These are phyloP conservation scores for Plantago coronopus DNA, from an alignment of 305 asterid species.

Conservation along the genomic window DNA sequence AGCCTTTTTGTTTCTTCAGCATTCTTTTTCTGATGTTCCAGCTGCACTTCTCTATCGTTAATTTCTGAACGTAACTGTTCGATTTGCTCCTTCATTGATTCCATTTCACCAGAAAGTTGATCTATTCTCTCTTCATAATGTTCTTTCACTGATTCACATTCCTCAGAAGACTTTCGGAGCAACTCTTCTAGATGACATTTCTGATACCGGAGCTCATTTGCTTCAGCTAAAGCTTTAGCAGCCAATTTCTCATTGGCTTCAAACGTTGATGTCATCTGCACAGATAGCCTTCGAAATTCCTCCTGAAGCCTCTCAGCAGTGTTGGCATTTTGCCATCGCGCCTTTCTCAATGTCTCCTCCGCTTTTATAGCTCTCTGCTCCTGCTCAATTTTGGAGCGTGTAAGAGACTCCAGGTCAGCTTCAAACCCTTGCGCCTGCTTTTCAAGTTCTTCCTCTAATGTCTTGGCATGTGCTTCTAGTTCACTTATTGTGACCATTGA, in stretches of 20 bases:
- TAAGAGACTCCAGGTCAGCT: constrained; percentile 61
- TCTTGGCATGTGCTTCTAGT: constrained; percentile 55
- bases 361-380: constrained; percentile 88
- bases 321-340: constrained; percentile 64
- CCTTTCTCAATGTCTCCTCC: constrained; percentile 79
- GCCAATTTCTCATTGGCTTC: constrained; percentile 85
- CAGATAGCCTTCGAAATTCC: constrained; percentile 73
- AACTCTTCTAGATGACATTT: constrained; percentile 54
- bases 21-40: constrained; percentile 42
- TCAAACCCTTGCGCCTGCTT: constrained; percentile 71
- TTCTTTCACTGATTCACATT: constrained; percentile 34
- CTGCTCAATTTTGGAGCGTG: constrained; percentile 68
- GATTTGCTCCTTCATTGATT: constrained; percentile 36
- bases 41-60: constrained; percentile 36
- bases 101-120: constrained; percentile 44
- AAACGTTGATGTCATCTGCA: constrained; percentile 75
- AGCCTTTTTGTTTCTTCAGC: constrained; percentile 39
- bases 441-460: constrained; percentile 81
- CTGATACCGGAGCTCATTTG: constrained; percentile 61
- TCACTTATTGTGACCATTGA: constrained; percentile 36
- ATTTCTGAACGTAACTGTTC: constrained; percentile 48
- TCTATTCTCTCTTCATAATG: constrained; percentile 47
- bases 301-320: constrained; percentile 86
- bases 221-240: constrained; percentile 72
- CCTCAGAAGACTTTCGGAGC: constrained; percentile 50